These are phyloP conservation scores for Fusarium falciforme DNA, from an alignment of 2,329 filamentous ascomycete species.

Conservation along the genomic window DNA sequence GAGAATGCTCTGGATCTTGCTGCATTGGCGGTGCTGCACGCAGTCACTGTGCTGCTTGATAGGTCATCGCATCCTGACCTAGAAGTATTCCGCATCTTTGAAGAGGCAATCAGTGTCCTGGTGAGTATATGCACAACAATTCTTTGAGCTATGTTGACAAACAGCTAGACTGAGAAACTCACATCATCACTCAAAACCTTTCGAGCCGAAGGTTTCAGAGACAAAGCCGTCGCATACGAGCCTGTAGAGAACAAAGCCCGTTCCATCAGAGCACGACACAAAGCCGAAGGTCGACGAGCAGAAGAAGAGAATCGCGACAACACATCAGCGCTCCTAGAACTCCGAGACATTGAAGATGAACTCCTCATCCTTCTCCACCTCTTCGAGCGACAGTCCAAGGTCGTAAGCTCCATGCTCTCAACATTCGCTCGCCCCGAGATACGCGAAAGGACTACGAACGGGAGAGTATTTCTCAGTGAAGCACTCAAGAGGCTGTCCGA, in stretches of 20 bases:
- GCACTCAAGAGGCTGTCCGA: constrained; percentile 65
- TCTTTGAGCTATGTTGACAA: accelerated
- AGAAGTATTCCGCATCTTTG: constrained; percentile 73
- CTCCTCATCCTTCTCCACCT: constrained; percentile 66
- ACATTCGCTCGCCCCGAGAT: constrained; percentile 57
- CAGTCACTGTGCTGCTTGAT: constrained; percentile 71
- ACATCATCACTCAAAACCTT: constrained; percentile 72
- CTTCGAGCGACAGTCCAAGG: constrained; percentile 66
- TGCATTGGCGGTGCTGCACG: constrained; percentile 70
- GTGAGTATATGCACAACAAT: constrained; percentile 49
- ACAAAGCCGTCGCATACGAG: constrained; percentile 55
- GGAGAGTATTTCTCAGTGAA: constrained; percentile 63
- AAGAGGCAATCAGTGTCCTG: constrained; percentile 73
- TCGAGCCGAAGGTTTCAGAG: constrained; percentile 66
- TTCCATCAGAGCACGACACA: constrained; percentile 53
- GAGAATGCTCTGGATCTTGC: constrained; percentile 72
- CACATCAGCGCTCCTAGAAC: constrained; percentile 70
- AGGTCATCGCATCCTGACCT: constrained; percentile 69
- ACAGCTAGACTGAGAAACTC: constrained; percentile 67
- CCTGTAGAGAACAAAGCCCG: constrained; percentile 54
- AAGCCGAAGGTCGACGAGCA: constrained; percentile 55
- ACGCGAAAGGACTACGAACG: constrained; percentile 55
- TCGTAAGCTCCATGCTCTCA: constrained; percentile 60
- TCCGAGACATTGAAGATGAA: constrained; percentile 74
- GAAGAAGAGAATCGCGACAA: constrained; percentile 71